Base-by-base conservation (phyloP, 495 filamentous ascomycete genomes). In the Staphylotrichum longicolle region DNA sequence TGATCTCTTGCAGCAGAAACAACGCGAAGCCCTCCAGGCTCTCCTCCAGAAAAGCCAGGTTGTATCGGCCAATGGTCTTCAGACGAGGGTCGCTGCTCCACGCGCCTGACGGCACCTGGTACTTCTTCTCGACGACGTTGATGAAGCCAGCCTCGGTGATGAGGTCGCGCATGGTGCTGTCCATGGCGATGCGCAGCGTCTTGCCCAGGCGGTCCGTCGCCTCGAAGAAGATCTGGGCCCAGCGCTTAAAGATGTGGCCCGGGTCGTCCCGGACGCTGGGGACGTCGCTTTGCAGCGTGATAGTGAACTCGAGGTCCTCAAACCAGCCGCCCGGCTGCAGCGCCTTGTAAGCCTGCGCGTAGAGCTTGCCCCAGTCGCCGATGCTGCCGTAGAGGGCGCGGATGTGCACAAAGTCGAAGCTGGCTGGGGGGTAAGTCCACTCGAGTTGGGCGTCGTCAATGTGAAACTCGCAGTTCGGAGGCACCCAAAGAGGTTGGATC, bases 41-140 rank as follows among this genome's bases (percentile, higher is more conserved):
- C 35, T 68, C 62, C 46, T 73, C 70, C 5, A 67, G 44, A 40
- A 57, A 64, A 52, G 60, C 66, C 11, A 68, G 67, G 40, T 63
- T 65, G 66, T 63, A 71, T 15, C 60, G 60, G 1, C 82, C 82
- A 37, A 85, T 68, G 61, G 82, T 74, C 61, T 80, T 80, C 56
- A 80, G 44, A 39, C 72, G 73, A 30, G 66, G 69, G 46, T 85
- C 76, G 7, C 60, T 65, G 3, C 78, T 70, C 83, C 84, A 85
- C 4, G 70, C 64, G 7, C 78, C 79, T 7, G 75, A 35, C 4
- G 76, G 75, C 12, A 70, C 62, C 65, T 74, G 67, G 60, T 62
- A 66, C 5, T 48, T 37, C 4, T 54, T 42, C 55, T 72, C 63
- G 44, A 66, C 51, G 12, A 77, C 63, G 49, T 74, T 69, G 0